phyloP scores from a whole-genome alignment of 345 rosid species.

The Eucalyptus grandis region DNA sequence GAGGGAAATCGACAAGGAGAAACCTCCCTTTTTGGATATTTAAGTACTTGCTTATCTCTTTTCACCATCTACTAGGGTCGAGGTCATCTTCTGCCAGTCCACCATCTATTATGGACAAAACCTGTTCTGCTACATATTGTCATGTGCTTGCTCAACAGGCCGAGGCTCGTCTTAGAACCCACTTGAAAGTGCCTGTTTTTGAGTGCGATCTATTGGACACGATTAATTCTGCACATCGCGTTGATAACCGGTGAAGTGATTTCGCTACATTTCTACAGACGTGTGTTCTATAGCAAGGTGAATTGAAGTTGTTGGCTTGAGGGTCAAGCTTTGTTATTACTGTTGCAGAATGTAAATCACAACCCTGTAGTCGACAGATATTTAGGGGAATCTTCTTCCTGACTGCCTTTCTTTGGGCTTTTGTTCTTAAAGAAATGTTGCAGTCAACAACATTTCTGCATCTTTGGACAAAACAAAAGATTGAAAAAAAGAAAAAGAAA shows the following conservation, averaged over 20 bases:
- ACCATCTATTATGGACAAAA: not conserved
- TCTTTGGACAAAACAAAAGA: not conserved
- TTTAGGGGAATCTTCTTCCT: not conserved
- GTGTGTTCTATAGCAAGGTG: not conserved
- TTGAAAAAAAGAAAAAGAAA: too few species aligned
- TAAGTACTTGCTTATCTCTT: not conserved
- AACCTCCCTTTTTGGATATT: too few species aligned
- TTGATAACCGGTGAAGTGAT: not conserved
- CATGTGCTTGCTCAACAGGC: not conserved
- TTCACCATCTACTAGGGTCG: not conserved
- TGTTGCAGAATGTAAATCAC: not conserved
- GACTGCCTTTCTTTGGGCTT: not conserved
- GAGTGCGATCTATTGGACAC: not conserved
- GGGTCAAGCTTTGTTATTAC: not conserved
- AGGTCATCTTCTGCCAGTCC: not conserved
- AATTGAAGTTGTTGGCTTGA: not conserved
- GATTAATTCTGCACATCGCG: not conserved
- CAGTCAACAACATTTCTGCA: not conserved
- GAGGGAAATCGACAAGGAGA: not conserved
- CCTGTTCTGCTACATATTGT: not conserved
- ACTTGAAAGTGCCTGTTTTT: not conserved
- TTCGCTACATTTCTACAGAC: not conserved
- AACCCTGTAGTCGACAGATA: not conserved
- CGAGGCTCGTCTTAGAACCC: not conserved
- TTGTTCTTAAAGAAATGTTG: not conserved